phyloP scores from a whole-genome alignment of 495 filamentous ascomycete genomes.

The Cercophora newfieldiana region DNA sequence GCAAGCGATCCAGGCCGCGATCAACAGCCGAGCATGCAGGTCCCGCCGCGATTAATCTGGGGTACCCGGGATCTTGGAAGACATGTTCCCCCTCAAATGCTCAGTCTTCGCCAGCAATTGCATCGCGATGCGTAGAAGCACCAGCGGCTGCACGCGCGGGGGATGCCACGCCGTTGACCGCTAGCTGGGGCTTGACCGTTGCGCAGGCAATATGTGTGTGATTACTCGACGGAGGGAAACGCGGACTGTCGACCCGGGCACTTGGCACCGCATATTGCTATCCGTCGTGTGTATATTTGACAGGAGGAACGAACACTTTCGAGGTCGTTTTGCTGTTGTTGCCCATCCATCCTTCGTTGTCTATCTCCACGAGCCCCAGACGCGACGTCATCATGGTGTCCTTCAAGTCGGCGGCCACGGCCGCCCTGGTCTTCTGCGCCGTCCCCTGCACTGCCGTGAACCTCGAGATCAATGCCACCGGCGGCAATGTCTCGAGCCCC shows the following conservation, averaged over 20 bases:
- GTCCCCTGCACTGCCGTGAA: slow-evolving; percentile 27
- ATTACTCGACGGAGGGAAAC: neutral
- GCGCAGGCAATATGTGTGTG: neutral
- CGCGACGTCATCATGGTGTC: neutral
- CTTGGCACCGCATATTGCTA: slow-evolving; percentile 3
- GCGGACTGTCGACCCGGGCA: neutral
- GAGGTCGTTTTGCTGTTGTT: neutral
- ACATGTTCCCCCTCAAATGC: neutral
- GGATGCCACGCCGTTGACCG: neutral
- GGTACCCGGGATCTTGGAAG: neutral
- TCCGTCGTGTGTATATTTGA: neutral
- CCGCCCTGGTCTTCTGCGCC: slow-evolving; percentile 3
- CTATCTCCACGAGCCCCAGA: neutral
- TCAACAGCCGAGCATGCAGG: neutral
- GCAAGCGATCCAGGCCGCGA: neutral
- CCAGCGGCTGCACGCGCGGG: neutral
- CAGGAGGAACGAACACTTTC: neutral
- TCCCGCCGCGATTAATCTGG: neutral
- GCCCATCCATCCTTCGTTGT: neutral
- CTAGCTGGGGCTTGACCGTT: neutral
- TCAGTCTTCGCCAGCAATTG: neutral
- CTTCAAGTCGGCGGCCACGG: slow-evolving; percentile 3
- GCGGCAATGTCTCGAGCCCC: slow-evolving; percentile 39
- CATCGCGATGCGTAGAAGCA: neutral
- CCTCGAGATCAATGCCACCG: slow-evolving; percentile 34